Conservation (phyloP, 305 asterid species). For the Rubia peregrina region DNA sequence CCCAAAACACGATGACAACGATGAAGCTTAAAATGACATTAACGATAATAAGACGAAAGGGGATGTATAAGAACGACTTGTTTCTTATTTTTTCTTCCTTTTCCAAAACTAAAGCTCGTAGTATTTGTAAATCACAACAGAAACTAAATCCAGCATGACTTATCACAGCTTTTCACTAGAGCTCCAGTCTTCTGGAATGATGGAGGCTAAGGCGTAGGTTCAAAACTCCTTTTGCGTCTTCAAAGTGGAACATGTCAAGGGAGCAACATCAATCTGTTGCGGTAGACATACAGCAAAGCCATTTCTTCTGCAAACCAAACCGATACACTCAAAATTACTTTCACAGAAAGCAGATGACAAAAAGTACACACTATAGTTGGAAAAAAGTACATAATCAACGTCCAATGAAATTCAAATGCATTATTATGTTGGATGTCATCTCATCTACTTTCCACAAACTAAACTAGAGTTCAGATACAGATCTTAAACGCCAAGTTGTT, state of each 20-base stretch:
- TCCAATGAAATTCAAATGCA: background rate
- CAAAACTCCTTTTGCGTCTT: conserved; percentile 12
- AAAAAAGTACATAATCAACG: background rate
- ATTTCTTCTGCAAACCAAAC: conserved; percentile 20
- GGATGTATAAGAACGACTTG: background rate
- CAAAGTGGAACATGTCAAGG: conserved; percentile 3
- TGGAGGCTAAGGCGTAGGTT: background rate
- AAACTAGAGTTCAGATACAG: background rate
- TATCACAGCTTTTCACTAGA: conserved; percentile 22
- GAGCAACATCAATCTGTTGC: conserved; percentile 13
- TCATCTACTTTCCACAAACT: background rate
- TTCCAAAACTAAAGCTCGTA: conserved; percentile 12
- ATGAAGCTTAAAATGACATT: background rate
- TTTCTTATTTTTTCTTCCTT: background rate
- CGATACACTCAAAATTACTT: background rate
- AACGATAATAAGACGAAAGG: background rate
- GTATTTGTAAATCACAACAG: conserved; percentile 5
- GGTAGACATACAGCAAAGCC: conserved; percentile 27
- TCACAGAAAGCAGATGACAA: background rate
- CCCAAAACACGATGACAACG: background rate
- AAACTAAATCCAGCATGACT: conserved; percentile 20
- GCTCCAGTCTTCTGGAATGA: conserved; percentile 27
- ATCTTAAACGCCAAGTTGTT: background rate
- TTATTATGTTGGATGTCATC: no score
- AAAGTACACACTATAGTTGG: background rate